phyloP scores from a whole-genome alignment of 2,329 filamentous ascomycete species.

The Sporothrix pseudoabietina region DNA sequence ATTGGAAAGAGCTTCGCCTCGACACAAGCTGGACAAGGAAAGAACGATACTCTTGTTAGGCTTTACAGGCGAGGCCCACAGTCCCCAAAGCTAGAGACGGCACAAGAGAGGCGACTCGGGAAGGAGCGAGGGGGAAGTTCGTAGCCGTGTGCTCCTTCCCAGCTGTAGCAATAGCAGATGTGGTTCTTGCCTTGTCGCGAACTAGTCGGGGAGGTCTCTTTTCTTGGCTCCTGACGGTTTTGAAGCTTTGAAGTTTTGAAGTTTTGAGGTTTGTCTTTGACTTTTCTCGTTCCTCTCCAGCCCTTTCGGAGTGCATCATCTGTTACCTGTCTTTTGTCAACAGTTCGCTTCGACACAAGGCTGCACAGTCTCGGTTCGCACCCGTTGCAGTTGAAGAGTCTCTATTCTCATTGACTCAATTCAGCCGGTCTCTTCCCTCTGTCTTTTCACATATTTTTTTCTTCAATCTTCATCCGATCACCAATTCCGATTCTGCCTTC shows the following conservation, averaged over 20 bases:
- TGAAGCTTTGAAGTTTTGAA: no score
- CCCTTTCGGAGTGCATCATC: not conserved
- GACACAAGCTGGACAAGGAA: not conserved
- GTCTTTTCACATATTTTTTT: no score
- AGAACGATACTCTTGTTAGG: not conserved
- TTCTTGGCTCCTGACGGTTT: not conserved
- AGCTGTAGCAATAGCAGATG: not conserved
- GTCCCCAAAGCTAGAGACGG: not conserved
- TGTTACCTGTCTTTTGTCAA: not conserved
- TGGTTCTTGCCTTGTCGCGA: not conserved
- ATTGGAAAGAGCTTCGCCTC: not conserved
- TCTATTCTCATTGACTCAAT: not conserved
- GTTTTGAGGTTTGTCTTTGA: not conserved
- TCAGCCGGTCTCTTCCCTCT: not conserved
- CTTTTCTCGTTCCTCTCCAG: not conserved
- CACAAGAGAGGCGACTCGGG: not conserved
- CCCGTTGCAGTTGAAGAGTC: not conserved
- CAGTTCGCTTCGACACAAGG: not conserved
- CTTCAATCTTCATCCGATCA: not conserved
- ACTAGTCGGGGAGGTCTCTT: not conserved
- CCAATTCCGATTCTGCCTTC: not conserved
- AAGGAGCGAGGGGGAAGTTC: not conserved
- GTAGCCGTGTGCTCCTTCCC: not conserved
- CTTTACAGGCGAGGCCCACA: slow-evolving; percentile 4
- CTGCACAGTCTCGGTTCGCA: not conserved